phyloP scores from a whole-genome alignment of 768 basidiomycete species.

The Boletus rubroflammeus region DNA sequence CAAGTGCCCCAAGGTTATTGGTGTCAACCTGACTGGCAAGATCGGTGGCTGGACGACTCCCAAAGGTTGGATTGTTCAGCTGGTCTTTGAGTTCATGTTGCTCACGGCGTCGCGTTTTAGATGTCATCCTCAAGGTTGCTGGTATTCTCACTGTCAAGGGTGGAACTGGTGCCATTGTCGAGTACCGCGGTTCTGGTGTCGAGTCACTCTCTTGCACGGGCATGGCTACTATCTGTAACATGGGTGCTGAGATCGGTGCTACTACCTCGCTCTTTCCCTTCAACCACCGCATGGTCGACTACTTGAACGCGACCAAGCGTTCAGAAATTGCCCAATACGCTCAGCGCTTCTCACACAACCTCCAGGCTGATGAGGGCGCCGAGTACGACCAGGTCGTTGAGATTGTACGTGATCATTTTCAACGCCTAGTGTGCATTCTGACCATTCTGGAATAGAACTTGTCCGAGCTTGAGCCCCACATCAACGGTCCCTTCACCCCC shows the following conservation, averaged over 20 bases:
- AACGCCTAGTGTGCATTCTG: not conserved
- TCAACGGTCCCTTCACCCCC: constrained; percentile 99
- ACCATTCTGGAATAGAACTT: constrained; percentile 58
- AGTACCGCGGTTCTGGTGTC: constrained; percentile 93
- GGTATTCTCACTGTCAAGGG: constrained; percentile 99
- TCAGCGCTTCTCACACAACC: constrained; percentile 83
- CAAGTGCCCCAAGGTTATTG: constrained; percentile 99
- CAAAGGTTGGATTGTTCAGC: constrained; percentile 58
- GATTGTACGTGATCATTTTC: constrained; percentile 53
- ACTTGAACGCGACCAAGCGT: constrained; percentile 94
- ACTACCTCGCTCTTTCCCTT: constrained; percentile 99
- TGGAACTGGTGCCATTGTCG: constrained; percentile 97
- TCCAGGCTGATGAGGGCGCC: constrained; percentile 79
- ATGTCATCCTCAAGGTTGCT: constrained; percentile 98
- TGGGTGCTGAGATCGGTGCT: constrained; percentile 99
- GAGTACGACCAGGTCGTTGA: constrained; percentile 95
- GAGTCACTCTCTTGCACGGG: constrained; percentile 96
- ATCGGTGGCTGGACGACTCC: constrained; percentile 97
- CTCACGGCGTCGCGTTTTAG: constrained; percentile 37
- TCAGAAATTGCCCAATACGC: constrained; percentile 85
- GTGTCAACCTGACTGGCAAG: constrained; percentile 94
- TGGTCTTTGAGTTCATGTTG: not conserved
- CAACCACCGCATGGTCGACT: constrained; percentile 91
- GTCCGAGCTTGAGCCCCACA: constrained; percentile 95
- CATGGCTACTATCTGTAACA: constrained; percentile 99